These are phyloP conservation scores for Selaginella moellendorffii DNA, from an alignment of 75 land plant genomes.

Conservation along the genomic window DNA sequence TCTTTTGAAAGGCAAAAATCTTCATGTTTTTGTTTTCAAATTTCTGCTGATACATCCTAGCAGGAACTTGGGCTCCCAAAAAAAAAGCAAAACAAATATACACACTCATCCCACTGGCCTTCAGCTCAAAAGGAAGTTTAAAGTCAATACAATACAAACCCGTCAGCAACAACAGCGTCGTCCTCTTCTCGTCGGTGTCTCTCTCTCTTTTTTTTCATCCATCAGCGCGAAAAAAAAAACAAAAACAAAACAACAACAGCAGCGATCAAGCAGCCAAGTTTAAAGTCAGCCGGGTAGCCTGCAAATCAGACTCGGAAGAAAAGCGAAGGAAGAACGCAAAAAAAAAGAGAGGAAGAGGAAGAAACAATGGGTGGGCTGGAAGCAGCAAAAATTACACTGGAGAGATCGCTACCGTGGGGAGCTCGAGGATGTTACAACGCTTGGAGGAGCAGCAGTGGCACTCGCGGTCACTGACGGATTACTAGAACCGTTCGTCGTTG, in stretches of 20 bases:
- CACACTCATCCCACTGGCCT: constrained; percentile 1
- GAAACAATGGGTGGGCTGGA: too few species aligned
- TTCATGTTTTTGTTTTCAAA: too few species aligned
- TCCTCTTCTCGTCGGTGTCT: too few species aligned
- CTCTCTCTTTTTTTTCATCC: not conserved
- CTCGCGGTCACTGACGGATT: too few species aligned
- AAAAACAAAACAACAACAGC: not conserved
- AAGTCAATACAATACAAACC: not conserved
- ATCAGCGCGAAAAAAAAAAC: too few species aligned
- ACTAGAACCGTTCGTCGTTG: not conserved
- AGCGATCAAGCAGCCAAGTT: not conserved
- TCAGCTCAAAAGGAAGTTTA: not conserved
- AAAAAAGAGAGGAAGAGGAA: not conserved
- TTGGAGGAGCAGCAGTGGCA: too few species aligned
- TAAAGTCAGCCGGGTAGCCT: not conserved
- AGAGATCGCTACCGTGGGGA: too few species aligned
- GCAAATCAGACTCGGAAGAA: not conserved
- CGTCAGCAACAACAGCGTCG: not conserved
- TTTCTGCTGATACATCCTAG: too few species aligned
- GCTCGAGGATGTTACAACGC: too few species aligned
- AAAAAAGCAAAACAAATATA: not conserved
- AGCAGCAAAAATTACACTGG: too few species aligned
- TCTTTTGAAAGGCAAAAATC: too few species aligned
- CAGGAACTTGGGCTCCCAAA: too few species aligned
- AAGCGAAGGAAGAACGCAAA: not conserved